Evolutionary conservation across 208 protist genomes (phyloP).

Genomic region (Leishmania lainsoni): DNA sequence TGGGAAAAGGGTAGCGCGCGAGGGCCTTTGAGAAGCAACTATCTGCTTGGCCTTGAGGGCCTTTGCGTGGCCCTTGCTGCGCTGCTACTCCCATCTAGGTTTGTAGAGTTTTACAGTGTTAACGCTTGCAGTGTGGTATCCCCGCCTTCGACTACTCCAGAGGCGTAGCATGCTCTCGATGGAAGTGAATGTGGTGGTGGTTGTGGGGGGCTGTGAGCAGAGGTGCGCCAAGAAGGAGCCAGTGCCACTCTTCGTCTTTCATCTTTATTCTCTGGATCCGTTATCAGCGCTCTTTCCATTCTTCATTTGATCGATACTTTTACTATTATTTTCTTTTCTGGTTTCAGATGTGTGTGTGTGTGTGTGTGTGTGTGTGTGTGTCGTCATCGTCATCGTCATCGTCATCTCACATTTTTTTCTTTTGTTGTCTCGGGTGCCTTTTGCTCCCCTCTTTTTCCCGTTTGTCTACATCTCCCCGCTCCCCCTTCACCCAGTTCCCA

Average conservation of each 20-base stretch:
- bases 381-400: not conserved
- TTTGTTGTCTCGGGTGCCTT: not conserved
- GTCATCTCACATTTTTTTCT: not conserved
- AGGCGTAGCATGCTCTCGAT: not conserved
- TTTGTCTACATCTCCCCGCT: not conserved
- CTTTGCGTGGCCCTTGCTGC: not conserved
- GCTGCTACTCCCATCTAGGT: not conserved
- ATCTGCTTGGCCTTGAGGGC: not conserved
- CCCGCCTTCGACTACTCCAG: not conserved
- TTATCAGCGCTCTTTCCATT: not conserved
- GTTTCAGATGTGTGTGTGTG: not conserved
- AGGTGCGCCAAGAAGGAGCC: not conserved
- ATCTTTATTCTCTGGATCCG: not conserved
- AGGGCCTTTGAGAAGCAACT: not conserved
- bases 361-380: not conserved
- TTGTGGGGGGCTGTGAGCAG: not conserved
- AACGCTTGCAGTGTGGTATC: not conserved
- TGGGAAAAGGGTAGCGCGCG: not conserved
- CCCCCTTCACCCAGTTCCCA: not conserved
- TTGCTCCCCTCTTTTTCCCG: not conserved
- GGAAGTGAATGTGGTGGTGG: not conserved
- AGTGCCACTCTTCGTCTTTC: not conserved
- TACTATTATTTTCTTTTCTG: slow-evolving; percentile 7
- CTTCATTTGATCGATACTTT: slow-evolving; percentile 3
- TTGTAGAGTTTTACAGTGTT: not conserved